A percentile compares a stretch with the other conserved stretches of the same genome.
phyloP scores from a whole-genome alignment of 257 asterid species.

The Nemophila menziesii region DNA sequence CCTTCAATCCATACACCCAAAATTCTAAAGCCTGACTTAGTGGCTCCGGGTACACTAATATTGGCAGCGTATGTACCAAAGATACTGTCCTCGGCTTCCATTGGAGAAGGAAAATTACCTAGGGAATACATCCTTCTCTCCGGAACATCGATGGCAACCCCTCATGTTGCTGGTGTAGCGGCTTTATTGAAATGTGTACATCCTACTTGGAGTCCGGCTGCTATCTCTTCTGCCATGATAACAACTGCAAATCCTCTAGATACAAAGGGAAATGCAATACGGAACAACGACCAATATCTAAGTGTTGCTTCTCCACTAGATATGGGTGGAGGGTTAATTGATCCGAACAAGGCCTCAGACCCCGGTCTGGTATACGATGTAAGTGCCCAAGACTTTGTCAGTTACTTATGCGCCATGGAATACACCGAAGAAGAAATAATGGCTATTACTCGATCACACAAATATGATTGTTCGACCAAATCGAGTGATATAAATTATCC shows the following conservation, averaged over 20 bases:
- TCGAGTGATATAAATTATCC: conserved; percentile 41
- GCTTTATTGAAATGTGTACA: conserved; percentile 34
- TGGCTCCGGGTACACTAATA: conserved; percentile 43
- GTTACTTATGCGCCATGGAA: conserved; percentile 35
- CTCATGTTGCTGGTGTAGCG: conserved; percentile 29
- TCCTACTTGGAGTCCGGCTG: conserved; percentile 43
- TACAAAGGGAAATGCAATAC: conserved; percentile 20
- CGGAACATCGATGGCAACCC: conserved; percentile 48
- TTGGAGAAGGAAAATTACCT: conserved; percentile 15
- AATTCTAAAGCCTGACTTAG: conserved; percentile 45
- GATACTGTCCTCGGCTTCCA: neutral
- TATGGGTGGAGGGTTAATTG: conserved; percentile 41
- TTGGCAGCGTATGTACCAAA: conserved; percentile 27
- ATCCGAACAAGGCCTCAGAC: conserved; percentile 40
- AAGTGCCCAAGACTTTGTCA: conserved; percentile 29
- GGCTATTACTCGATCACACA: conserved; percentile 18
- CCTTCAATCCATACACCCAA: conserved; percentile 32
- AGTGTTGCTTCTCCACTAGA: conserved; percentile 29
- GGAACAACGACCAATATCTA: conserved; percentile 13
- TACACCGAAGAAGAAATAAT: conserved; percentile 24
- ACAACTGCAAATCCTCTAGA: conserved; percentile 29
- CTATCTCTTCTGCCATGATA: conserved; percentile 41
- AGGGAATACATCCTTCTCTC: conserved; percentile 23
- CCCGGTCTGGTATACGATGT: conserved; percentile 48
- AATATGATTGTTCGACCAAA: conserved; percentile 29